phyloP scores from a whole-genome alignment of 1,284 basidiomycete species.

The Ganoderma multipileum region DNA sequence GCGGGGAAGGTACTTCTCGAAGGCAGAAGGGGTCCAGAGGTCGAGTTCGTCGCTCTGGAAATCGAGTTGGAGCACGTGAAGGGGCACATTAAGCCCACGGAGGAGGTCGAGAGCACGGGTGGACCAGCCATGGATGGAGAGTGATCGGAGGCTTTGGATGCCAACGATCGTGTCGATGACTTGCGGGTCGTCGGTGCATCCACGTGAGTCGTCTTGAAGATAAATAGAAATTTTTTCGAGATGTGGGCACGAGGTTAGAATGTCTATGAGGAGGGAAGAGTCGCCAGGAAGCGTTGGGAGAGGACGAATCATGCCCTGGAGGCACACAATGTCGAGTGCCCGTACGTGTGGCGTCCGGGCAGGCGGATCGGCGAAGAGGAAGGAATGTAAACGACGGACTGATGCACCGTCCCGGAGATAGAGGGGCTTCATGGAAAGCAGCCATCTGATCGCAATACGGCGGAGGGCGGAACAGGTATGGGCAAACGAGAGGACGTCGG shows the following conservation, averaged over 20 bases:
- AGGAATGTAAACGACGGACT: not conserved
- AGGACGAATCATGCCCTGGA: not conserved
- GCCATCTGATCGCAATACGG: not conserved
- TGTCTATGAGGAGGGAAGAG: not conserved
- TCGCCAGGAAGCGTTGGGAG: not conserved
- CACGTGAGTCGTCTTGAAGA: not conserved
- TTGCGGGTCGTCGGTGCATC: not conserved
- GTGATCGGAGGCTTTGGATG: not conserved
- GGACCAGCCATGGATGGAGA: not conserved
- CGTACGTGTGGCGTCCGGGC: not conserved
- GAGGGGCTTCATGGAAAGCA: not conserved
- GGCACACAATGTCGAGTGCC: not conserved
- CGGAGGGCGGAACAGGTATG: not conserved
- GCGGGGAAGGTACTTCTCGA: not conserved
- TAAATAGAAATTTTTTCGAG: not conserved
- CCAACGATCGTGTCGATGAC: not conserved
- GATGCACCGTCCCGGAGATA: not conserved
- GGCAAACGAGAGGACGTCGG: not conserved
- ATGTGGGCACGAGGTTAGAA: not conserved
- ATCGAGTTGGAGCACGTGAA: not conserved
- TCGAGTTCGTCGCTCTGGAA: not conserved
- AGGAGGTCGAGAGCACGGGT: not conserved
- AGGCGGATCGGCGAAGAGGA: not conserved
- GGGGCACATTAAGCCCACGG: not conserved
- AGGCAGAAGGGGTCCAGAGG: not conserved